These are phyloP conservation scores for Baorangia bicolor DNA, from an alignment of 768 basidiomycete genomes.

Conservation along the genomic window DNA sequence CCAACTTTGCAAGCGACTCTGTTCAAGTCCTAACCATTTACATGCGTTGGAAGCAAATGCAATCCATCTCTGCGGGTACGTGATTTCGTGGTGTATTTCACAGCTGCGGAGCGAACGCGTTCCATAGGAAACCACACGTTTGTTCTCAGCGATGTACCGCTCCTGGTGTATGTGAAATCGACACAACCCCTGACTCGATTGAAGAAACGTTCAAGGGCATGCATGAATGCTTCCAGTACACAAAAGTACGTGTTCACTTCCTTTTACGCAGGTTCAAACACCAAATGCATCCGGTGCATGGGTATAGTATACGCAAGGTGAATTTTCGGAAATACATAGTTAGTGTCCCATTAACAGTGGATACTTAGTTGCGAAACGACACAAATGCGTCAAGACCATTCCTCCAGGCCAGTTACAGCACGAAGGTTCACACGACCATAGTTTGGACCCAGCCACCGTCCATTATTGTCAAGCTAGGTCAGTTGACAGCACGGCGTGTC, in stretches of 20 bases:
- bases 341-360: neutral
- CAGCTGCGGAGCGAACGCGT: constrained; percentile 5
- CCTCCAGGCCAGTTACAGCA: constrained; percentile 42
- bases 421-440: constrained; percentile 49
- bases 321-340: neutral
- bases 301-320: constrained; percentile 54
- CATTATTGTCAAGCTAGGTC: constrained; percentile 55
- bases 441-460: constrained; percentile 39
- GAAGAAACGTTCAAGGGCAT: constrained; percentile 60
- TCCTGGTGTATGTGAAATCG: constrained; percentile 55
- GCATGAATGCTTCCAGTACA: constrained; percentile 62
- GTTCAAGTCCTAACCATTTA: constrained; percentile 46
- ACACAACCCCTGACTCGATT: constrained; percentile 54
- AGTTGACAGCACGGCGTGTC: constrained; percentile 1
- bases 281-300: neutral
- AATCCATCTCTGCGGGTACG: constrained; percentile 59
- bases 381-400: constrained; percentile 49
- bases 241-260: constrained; percentile 42
- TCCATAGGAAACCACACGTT: constrained; percentile 43
- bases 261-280: neutral
- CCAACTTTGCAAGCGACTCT: constrained; percentile 54
- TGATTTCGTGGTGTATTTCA: neutral
- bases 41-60: constrained; percentile 44
- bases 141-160: constrained; percentile 46
- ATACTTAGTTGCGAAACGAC: constrained; percentile 47